Percentiles rank a stretch among this genome's conserved stretches.
These are phyloP conservation scores for Leccinum subtestaceum DNA, from an alignment of 768 basidiomycete genomes.

Conservation along the genomic window DNA sequence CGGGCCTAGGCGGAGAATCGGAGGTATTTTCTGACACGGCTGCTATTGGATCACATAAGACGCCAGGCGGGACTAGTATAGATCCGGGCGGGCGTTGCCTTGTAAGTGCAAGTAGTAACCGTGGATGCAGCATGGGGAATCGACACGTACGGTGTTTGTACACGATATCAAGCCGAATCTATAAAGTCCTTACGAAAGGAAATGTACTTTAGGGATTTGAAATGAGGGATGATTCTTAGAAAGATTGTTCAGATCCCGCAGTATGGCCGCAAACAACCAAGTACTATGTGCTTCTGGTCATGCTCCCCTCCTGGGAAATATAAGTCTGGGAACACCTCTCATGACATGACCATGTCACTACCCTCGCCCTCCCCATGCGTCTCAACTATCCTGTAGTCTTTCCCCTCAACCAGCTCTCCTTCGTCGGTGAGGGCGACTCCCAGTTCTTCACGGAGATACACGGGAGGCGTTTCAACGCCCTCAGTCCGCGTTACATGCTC, in stretches of 20 bases:
- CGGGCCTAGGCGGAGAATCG: slow-evolving; percentile 23
- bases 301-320: slow-evolving; percentile 29
- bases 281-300: slow-evolving; percentile 32
- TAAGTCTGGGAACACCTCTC: slow-evolving; percentile 24
- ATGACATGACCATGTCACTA: slow-evolving; percentile 21
- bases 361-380: slow-evolving; percentile 22
- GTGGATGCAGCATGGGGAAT: slow-evolving; percentile 89
- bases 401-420: slow-evolving; percentile 35
- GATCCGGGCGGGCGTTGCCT: slow-evolving; percentile 84
- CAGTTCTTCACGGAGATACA: slow-evolving; percentile 53
- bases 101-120: slow-evolving; percentile 88
- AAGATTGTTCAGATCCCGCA: slow-evolving; percentile 30
- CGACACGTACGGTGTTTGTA: slow-evolving; percentile 84
- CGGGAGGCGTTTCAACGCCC: slow-evolving; percentile 52
- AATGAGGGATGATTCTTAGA: slow-evolving; percentile 14
- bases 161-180: slow-evolving; percentile 70
- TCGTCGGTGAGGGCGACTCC: slow-evolving; percentile 43
- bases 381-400: slow-evolving; percentile 34
- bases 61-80: slow-evolving; percentile 41
- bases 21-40: slow-evolving; percentile 16
- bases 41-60: slow-evolving; percentile 9
- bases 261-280: slow-evolving; percentile 31
- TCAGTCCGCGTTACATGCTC: slow-evolving; percentile 58
- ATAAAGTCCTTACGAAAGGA: slow-evolving; percentile 35
- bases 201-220: slow-evolving; percentile 32